Conservation (phyloP, 441 rosid genomes). For the Sinapis alba region DNA sequence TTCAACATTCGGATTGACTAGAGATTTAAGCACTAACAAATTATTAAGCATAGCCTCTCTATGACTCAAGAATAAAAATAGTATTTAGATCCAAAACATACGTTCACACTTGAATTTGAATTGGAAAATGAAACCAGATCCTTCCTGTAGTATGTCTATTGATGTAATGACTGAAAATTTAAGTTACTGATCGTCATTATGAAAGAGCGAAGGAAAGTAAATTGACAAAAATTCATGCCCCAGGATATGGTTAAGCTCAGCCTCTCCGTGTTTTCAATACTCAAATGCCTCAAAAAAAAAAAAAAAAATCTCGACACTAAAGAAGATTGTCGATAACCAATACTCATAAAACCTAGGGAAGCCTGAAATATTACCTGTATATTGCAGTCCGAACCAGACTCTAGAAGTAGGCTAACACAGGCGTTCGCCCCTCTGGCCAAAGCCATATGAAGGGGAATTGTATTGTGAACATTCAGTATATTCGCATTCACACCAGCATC, state of each 20-base stretch:
- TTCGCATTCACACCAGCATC: slow-evolving; percentile 97
- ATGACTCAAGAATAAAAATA: slow-evolving; percentile 1
- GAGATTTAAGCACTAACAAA: not conserved
- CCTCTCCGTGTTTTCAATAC: not conserved
- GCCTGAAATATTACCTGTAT: slow-evolving; percentile 64
- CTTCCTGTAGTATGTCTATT: not conserved
- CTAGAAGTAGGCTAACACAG: slow-evolving; percentile 88
- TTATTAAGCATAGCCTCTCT: not conserved
- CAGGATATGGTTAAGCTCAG: slow-evolving; percentile 6
- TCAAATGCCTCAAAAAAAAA: too few relatives aligned
- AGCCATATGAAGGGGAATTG: slow-evolving; percentile 95
- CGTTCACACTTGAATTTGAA: not conserved
- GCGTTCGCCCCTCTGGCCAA: slow-evolving; percentile 92
- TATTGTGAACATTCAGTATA: slow-evolving; percentile 82
- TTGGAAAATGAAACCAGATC: not conserved
- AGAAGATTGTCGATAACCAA: not conserved
- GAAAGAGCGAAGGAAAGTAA: not conserved
- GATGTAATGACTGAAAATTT: not conserved
- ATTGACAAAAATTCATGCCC: not conserved
- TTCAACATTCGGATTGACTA: slow-evolving; percentile 1
- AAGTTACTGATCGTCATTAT: not conserved
- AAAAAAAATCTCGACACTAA: too few relatives aligned
- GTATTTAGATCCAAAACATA: not conserved
- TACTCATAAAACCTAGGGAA: slow-evolving; percentile 7
- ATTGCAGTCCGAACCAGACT: slow-evolving; percentile 89